Conservation (phyloP, 208 protist genomes). For the Porcisia hertigi region DNA sequence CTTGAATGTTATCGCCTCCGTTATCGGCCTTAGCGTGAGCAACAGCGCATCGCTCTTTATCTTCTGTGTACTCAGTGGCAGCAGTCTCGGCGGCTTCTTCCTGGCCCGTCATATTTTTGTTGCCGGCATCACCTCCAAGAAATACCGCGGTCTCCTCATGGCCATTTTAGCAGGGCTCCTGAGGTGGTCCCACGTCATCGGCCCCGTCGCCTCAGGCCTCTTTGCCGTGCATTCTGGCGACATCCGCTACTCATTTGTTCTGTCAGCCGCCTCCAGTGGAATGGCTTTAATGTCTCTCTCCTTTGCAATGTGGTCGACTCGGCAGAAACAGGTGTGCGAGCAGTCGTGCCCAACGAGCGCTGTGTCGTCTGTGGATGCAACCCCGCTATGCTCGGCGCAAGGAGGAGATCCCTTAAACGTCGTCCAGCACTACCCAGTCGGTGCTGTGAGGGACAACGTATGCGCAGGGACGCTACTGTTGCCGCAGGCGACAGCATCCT, state of each 20-base stretch:
- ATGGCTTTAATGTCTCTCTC: slow-evolving; percentile 41
- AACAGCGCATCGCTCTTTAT: slow-evolving; percentile 25
- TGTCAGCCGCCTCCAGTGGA: slow-evolving; percentile 38
- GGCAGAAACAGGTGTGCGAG: slow-evolving; percentile 25
- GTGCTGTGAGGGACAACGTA: not conserved
- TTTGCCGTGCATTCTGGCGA: slow-evolving; percentile 47
- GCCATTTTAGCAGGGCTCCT: slow-evolving; percentile 74
- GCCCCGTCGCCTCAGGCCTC: slow-evolving; percentile 52
- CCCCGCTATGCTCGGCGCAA: slow-evolving; percentile 11
- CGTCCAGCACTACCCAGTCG: not conserved
- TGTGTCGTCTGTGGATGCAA: not conserved
- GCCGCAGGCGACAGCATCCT: not conserved
- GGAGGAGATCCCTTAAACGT: not conserved
- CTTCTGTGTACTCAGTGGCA: slow-evolving; percentile 69
- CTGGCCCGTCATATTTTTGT: slow-evolving; percentile 84
- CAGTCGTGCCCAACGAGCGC: slow-evolving; percentile 20
- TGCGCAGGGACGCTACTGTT: slow-evolving; percentile 12
- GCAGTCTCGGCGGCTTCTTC: slow-evolving; percentile 79
- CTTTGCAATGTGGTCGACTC: slow-evolving; percentile 19
- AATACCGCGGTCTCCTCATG: slow-evolving; percentile 80
- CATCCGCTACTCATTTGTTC: slow-evolving; percentile 54
- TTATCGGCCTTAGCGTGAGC: slow-evolving; percentile 38
- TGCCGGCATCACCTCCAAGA: slow-evolving; percentile 54
- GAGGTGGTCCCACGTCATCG: slow-evolving; percentile 77
- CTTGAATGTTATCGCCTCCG: slow-evolving; percentile 37